These are phyloP conservation scores for Ceratocystis variospora DNA, from an alignment of 2,329 filamentous ascomycete species.

Conservation along the genomic window DNA sequence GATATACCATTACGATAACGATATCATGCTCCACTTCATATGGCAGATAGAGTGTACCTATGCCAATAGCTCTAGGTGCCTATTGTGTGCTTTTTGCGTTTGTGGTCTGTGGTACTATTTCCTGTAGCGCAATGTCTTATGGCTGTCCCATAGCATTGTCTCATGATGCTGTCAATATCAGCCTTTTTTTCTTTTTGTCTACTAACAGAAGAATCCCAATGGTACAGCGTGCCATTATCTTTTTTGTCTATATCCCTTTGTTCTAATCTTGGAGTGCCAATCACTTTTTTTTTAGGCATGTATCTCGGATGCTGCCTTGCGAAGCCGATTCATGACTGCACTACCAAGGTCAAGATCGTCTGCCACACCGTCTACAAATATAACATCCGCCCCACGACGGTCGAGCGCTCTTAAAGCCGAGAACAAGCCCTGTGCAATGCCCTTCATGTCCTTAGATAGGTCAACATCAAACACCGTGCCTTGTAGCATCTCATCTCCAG, in stretches of 20 bases:
- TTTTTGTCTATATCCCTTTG: slow-evolving; percentile 5
- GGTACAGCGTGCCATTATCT: not conserved
- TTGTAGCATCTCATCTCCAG: slow-evolving; percentile 25
- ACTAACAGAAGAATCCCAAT: not conserved
- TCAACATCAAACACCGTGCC: slow-evolving; percentile 52
- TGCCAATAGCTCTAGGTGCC: not conserved
- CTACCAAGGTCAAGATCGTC: slow-evolving; percentile 71
- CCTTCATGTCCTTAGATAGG: slow-evolving; percentile 54
- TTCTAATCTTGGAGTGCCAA: not conserved
- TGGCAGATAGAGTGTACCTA: not conserved
- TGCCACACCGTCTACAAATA: slow-evolving; percentile 80
- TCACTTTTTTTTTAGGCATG: slow-evolving; percentile 27
- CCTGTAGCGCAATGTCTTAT: not conserved
- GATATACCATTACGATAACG: slow-evolving; percentile 11
- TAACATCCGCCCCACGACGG: slow-evolving; percentile 60
- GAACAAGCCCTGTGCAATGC: slow-evolving; percentile 78
- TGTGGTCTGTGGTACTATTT: not conserved
- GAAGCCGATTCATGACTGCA: slow-evolving; percentile 70
- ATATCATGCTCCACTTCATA: not conserved
- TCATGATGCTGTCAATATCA: not conserved
- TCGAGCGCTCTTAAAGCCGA: slow-evolving; percentile 78
- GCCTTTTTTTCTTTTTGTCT: not conserved
- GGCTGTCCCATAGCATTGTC: not conserved
- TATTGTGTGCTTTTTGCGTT: not conserved
- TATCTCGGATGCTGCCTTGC: slow-evolving; percentile 58